Conservation (phyloP, 257 asterid species). For the Penstemon davidsonii region DNA sequence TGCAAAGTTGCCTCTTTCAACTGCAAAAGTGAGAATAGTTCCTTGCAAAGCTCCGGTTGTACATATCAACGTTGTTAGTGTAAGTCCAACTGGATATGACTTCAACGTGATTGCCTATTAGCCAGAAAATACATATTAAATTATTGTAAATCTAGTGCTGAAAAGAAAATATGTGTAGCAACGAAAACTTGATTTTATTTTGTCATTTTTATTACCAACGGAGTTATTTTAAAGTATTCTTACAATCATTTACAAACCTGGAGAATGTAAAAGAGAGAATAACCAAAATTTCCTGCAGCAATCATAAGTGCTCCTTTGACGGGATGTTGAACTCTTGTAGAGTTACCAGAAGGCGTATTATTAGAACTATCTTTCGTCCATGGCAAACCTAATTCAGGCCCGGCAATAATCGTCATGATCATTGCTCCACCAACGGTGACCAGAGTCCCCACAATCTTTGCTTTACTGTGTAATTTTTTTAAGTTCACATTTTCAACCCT, state of each 20-base stretch:
- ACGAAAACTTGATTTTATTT: too few species aligned
- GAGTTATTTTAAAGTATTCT: too few species aligned
- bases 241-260: conserved; percentile 11
- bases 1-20: conserved; percentile 32
- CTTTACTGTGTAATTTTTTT: conserved; percentile 35
- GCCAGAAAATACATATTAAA: too few species aligned
- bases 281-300: conserved; percentile 39
- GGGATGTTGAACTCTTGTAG: conserved; percentile 29
- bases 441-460: conserved; percentile 43
- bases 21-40: conserved; percentile 33
- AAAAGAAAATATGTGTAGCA: too few species aligned
- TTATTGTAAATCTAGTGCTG: too few species aligned
- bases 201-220: too few species aligned
- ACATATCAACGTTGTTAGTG: conserved; percentile 47
- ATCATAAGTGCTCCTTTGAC: conserved; percentile 45
- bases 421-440: conserved; percentile 49
- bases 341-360: background rate
- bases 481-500: conserved; percentile 49
- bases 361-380: conserved; percentile 37
- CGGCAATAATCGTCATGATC: conserved; percentile 46
- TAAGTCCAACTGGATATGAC: conserved; percentile 46
- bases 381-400: conserved; percentile 41
- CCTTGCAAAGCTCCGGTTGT: conserved; percentile 40
- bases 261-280: conserved; percentile 44
- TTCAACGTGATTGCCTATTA: conserved; percentile 35